Base-by-base conservation (phyloP, 352 stramenopile genomes). In the Phytophthora niederhauseri region DNA sequence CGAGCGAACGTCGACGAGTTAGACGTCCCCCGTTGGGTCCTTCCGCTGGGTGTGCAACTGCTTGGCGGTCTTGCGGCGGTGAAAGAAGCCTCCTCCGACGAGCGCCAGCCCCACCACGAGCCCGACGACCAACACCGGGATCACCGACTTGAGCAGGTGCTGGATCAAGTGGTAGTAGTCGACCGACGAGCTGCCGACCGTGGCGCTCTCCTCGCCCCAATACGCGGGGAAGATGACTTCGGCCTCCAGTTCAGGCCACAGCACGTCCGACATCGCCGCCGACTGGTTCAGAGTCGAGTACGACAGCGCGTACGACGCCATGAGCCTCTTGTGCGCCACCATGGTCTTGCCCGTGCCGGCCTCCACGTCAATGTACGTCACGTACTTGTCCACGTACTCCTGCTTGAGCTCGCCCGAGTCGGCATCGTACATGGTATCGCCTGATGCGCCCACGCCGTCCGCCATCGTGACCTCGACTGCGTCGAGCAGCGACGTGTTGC, bases 261-360 rank as follows among this genome's bases (percentile, higher is more conserved):
- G 38, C 48, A 93, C 50, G 54, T 93, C 85, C 6, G 66, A 82
- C 85, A 93, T 91, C 26, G 82, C 57, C 8, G 60, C 63, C 36
- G 73, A 70, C 12, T 56, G 41, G n/a, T 74, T 73, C 24, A 66
- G 58, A 26, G 66, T 66, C 28, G 85, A 92, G 22, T 72, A 67
- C 9, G 72, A 75, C 14, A 92, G 28, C 4, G 83, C 81, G 61
- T 90, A 90, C 24, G 80, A 87, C 31, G 78, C 81, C 78, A 78
- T 69, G 51, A 89, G 60, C 17, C 85, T 78, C 77, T 93, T 92
- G 72, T 59, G 67, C 6, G 83, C 83, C 43, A 72, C 61, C 82
- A 93, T 90, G 51, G 85, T 85, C 79, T 93, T 88, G 62, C 85
- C 83, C 14, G 81, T 88, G n/a, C 73, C 80, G 5, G 80, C 57